Base-by-base conservation (phyloP, 2,329 filamentous ascomycete species). In the Neurospora crassa region DNA sequence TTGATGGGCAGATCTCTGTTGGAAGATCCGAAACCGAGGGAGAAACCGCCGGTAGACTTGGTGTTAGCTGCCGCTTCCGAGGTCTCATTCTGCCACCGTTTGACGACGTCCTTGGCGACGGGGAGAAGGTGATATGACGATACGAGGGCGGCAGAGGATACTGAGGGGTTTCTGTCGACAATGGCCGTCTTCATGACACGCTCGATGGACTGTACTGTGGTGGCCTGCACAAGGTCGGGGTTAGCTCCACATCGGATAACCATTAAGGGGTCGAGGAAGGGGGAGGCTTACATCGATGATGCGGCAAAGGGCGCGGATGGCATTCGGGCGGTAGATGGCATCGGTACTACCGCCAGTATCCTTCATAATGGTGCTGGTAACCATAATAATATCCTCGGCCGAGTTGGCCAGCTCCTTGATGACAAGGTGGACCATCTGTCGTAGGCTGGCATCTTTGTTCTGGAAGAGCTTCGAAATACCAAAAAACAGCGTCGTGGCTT, bases 361-460 rank as follows among this genome's bases (percentile, higher is more conserved):
- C 86, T 99, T 99, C 96, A 98, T 99, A 77, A 99, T 97, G 77
- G 95, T 97, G 83, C 93, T 97, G 20, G 96, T 99, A 74, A 97
- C 96, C 96, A 99, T 98, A 81, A 99, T 99, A 75, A 97, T 96
- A 86, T 99, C 96, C 84, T 98, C 94, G 72, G 96, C 96, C 34
- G 94, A 97, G 81, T 90, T 90, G 76, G 95, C 93, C 78, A 99
- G 87, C 87, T 99, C 96, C 89, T 98, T 99, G 85, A 98, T 93
- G 80, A 97, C 91, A 76, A 98, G 87, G 84, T 98, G 97, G 69
- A 99, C 95, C 94, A 98, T 97, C 86, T 99, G 96, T 79, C 96
- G 93, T 80, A 99, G 87, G 78, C 93, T 95, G 78, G 94, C 92
- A 91, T 99, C 96, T 83, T 97, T 98, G 84, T 98, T 98, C 86